Conservation (phyloP, 345 rosid genomes). For the Dimocarpus longan region DNA sequence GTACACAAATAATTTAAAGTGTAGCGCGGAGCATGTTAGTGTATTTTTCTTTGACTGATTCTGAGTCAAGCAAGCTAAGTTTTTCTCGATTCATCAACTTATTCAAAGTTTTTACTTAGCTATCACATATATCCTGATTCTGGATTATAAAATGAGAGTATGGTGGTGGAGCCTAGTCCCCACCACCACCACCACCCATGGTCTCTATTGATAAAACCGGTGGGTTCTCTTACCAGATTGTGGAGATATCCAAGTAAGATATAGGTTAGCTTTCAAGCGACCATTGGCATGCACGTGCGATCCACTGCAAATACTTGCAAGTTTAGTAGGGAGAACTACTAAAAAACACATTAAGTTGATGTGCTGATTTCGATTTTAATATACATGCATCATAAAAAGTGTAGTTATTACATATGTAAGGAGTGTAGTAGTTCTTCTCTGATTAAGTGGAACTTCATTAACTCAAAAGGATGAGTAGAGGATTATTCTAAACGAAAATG, state of each 20-base stretch:
- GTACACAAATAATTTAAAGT: constrained; percentile 1
- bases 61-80: background rate
- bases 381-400: too few relatives aligned
- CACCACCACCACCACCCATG: background rate
- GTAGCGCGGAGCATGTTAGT: background rate
- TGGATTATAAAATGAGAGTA: background rate
- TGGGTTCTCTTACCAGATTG: background rate
- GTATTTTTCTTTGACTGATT: background rate
- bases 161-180: constrained; percentile 1
- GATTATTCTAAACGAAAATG: too few relatives aligned
- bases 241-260: background rate
- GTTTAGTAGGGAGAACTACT: too few relatives aligned
- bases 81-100: background rate
- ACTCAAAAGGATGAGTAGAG: too few relatives aligned
- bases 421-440: too few relatives aligned
- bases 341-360: too few relatives aligned
- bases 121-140: background rate
- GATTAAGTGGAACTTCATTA: too few relatives aligned
- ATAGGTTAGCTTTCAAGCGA: background rate
- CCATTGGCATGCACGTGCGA: too few relatives aligned
- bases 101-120: background rate
- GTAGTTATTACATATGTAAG: too few relatives aligned
- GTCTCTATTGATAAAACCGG: background rate
- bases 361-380: too few relatives aligned
- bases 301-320: too few relatives aligned